phyloP scores from a whole-genome alignment of 140 eudicot genomes.

The Anethum foeniculum region DNA sequence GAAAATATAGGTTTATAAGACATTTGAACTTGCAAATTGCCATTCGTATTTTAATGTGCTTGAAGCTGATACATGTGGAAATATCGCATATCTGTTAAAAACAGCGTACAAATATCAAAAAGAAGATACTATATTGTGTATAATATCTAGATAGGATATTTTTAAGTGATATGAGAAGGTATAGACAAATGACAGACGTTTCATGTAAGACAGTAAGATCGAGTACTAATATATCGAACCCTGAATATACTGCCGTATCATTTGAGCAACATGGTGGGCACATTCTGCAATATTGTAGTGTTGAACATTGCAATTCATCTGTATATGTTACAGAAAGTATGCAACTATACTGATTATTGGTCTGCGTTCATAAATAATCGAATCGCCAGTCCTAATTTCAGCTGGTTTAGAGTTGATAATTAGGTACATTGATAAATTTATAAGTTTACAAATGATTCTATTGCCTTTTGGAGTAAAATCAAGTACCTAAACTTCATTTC shows the following conservation, averaged over 20 bases:
- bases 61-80: neutral
- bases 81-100: neutral
- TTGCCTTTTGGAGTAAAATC: neutral
- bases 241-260: neutral
- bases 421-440: neutral
- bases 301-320: neutral
- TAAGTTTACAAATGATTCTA: neutral
- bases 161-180: neutral
- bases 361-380: neutral
- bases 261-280: neutral
- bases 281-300: neutral
- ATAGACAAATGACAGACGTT: neutral
- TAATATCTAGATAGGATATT: neutral
- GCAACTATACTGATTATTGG: neutral
- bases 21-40: neutral
- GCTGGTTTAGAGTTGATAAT: neutral
- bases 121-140: neutral
- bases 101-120: neutral
- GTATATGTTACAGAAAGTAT: neutral
- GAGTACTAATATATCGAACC: no score
- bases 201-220: neutral
- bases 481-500: neutral
- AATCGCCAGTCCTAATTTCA: neutral
- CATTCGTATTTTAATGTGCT: neutral
- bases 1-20: neutral